Evolutionary conservation across 176 grass and related monocot species (phyloP).

Genomic region (Oryza brachyantha): DNA sequence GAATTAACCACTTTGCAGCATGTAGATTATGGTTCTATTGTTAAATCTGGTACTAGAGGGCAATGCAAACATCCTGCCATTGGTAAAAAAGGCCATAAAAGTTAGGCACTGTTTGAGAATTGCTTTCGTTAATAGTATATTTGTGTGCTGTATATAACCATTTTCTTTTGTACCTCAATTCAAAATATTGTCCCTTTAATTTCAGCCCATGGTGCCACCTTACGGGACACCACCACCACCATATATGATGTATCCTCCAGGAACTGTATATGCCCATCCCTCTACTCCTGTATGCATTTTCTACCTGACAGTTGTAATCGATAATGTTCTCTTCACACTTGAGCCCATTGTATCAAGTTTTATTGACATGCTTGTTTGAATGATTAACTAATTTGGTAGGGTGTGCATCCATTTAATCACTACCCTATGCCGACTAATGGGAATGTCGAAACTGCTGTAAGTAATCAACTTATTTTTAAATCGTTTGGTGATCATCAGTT

Average conservation of each 20-base stretch:
- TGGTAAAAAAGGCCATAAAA: neutral
- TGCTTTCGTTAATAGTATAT: slow-evolving; percentile 17
- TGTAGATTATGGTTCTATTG: neutral
- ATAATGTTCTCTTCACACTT: slow-evolving; percentile 16
- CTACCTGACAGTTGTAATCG: slow-evolving; percentile 11
- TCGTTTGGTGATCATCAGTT: slow-evolving; percentile 24
- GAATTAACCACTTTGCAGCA: neutral
- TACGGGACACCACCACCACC: slow-evolving; percentile 69
- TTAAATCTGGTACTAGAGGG: neutral
- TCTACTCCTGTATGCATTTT: slow-evolving; percentile 72
- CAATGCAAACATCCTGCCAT: neutral
- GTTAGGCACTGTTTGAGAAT: neutral
- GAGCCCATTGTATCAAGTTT: slow-evolving; percentile 19
- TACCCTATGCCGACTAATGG: slow-evolving; percentile 74
- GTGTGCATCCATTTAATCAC: slow-evolving; percentile 76
- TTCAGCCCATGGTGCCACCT: slow-evolving; percentile 83
- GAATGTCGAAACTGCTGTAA: slow-evolving; percentile 74
- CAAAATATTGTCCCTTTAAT: slow-evolving; percentile 22
- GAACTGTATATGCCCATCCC: slow-evolving; percentile 89
- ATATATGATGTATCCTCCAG: slow-evolving; percentile 94
- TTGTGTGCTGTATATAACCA: neutral
- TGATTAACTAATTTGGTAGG: slow-evolving; percentile 50
- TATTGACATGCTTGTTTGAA: slow-evolving; percentile 1
- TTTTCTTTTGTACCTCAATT: slow-evolving; percentile 23
- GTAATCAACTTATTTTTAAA: slow-evolving; percentile 23